Evolutionary conservation across 495 filamentous ascomycete species (phyloP), one percentile per base, ranked within the genome.

Genomic region (Podospora conica): DNA sequence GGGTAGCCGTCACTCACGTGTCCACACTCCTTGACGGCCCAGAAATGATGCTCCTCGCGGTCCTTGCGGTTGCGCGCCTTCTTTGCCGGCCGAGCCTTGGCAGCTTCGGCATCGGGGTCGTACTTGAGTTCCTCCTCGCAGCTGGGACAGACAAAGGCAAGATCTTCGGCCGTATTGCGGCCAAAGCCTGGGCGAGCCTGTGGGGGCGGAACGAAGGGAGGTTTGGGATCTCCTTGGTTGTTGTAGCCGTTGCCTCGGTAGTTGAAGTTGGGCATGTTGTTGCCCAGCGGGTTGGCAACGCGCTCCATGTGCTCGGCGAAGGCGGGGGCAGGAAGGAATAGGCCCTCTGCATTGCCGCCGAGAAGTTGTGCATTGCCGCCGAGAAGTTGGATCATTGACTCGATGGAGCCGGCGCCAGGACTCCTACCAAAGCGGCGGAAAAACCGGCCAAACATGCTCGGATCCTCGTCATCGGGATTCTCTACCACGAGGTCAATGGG

Each of bases 21-120:
- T 54, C 81, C 81, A 64, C 81, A 83, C 4, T 74, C 73, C 68
- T 81, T 82, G 28, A 83, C 72, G 0, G 79, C 80, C 80, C 80
- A 83, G 66, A 83, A 82, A 60, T 81, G 75, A 58, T 83, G 80
- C 64, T 82, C 79, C 40, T 78, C 80, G 18, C 70, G 69, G 40
- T 80, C 77, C 67, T 80, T 82, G 61, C 71, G 75, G 5, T 71
- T 75, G 11, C 76, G 70, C 9, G 70, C 58, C 65, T 75, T 80
- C 75, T 78, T 82, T 7, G 66, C 25, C 0, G 79, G 72, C 18
- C 71, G 73, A 1, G 66, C 23, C 20, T 28, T 58, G 25, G n/a
- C 60, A 21, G 12, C 6, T 9, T 70, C 66, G 27, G 66, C 65
- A 4, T 79, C 74, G 9, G 78, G 79, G 48, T 82, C 78, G 55